Base-by-base conservation (phyloP, 2,329 filamentous ascomycete genomes). In the Penicillium vulpinum region DNA sequence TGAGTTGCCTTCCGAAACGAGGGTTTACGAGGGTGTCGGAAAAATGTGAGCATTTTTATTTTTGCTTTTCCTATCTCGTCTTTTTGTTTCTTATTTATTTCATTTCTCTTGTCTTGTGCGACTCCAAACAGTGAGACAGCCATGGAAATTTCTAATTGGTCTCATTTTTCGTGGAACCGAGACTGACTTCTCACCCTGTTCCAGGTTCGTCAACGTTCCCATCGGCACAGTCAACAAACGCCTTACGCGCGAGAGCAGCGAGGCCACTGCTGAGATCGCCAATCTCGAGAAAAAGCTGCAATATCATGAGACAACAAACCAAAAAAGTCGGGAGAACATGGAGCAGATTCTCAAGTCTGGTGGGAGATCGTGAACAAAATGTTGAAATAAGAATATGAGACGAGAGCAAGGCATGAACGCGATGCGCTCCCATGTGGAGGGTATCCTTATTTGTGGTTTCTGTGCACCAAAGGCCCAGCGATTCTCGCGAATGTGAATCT, bases 291-390 rank as follows among this genome's bases (percentile, higher is more conserved):
- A 97, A 83, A 92, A 91, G 75, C 80, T 97, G 67, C 86, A 93
- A 67, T 97, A 97, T 71, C 82, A 97, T 43, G 93, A 97, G 79
- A 96, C 91, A 56, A 97, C 94, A 48, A 89, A 91, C 73, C 92
- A 95, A 80, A 99, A 97, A 71, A 96, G 92, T 76, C 87, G 89
- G 66, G 87, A 92, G 64, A 91, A 96, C 70, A 88, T 97, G 65
- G 89, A 96, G 73, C 89, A 92, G 75, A 93, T 97, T 72, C 83
- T 97, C 70, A 84, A 85, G 70, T 77, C 83, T 50, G 80, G 79
- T 21, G 77, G 77, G 16, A 69, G 64, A 59, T 67, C 72, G 28
- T 73, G 65, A 65, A 28, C 16, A 18, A 16, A 16, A 9, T 29
- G 31, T 18, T 56, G 18, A 18, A 29, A 16, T 38, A 21, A 13